phyloP scores from a whole-genome alignment of 2,329 filamentous ascomycete species.

The Colletotrichum spinosum region DNA sequence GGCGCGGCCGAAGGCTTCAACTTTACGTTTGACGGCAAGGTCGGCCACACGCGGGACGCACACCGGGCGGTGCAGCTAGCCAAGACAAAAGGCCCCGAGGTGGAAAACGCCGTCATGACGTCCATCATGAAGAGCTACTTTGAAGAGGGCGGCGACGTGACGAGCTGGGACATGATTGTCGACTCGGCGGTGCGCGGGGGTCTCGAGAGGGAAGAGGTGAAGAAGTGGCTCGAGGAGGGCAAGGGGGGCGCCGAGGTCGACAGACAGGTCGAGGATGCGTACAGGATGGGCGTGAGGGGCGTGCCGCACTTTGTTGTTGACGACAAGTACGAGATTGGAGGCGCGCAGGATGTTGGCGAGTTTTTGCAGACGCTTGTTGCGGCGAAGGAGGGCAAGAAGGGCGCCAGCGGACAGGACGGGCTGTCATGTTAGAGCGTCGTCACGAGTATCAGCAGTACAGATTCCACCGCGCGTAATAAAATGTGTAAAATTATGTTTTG shows the following conservation, averaged over 20 bases:
- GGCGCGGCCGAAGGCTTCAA: conserved; percentile 76
- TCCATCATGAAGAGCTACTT: conserved; percentile 76
- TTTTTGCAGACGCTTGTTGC: conserved; percentile 76
- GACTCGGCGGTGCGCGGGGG: conserved; percentile 66
- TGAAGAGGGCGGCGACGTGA: conserved; percentile 73
- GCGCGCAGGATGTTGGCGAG: conserved; percentile 76
- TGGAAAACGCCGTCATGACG: conserved; percentile 71
- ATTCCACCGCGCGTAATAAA: neutral
- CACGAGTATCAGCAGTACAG: neutral
- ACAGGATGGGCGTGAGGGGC: conserved; percentile 66
- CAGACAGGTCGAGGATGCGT: conserved; percentile 63
- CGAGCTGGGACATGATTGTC: conserved; percentile 63
- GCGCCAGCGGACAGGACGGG: conserved; percentile 16
- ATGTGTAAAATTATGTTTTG: neutral
- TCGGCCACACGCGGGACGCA: conserved; percentile 82
- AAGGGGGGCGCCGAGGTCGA: conserved; percentile 69
- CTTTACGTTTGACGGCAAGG: conserved; percentile 77
- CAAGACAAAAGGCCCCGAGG: conserved; percentile 58
- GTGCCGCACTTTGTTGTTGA: conserved; percentile 84
- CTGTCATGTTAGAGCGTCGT: conserved; percentile 15
- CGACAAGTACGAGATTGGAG: conserved; percentile 73
- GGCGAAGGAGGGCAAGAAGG: conserved; percentile 48
- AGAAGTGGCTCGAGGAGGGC: conserved; percentile 64
- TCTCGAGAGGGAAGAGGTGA: conserved; percentile 63
- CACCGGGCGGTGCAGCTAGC: conserved; percentile 82